phyloP scores from a whole-genome alignment of 148 eudicot species.

The Oxyria digyna region DNA sequence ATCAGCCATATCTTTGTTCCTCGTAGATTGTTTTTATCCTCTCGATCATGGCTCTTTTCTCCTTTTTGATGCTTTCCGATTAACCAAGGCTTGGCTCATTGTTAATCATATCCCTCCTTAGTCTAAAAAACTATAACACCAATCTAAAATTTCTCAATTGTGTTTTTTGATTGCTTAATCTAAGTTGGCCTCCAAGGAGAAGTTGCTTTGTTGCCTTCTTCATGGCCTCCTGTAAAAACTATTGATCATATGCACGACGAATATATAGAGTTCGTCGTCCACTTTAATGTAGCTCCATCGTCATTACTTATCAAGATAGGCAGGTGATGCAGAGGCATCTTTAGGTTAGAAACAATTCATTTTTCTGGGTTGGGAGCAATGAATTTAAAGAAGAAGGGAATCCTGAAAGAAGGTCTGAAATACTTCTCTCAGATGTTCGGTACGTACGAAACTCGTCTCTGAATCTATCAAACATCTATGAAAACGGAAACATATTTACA shows the following conservation, averaged over 20 bases:
- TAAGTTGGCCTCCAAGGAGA: not conserved
- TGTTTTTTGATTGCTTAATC: not conserved
- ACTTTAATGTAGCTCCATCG: not conserved
- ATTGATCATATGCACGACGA: not conserved
- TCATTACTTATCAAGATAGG: not conserved
- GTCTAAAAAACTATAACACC: not conserved
- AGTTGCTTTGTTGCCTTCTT: not conserved
- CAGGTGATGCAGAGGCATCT: not conserved
- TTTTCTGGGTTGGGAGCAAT: not conserved
- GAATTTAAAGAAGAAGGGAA: slow-evolving; percentile 56
- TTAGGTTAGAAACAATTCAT: not conserved
- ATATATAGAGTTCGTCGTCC: not conserved
- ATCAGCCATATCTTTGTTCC: not conserved
- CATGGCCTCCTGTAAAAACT: not conserved
- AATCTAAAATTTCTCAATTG: not conserved
- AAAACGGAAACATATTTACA: no score
- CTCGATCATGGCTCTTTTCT: not conserved
- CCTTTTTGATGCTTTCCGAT: slow-evolving; percentile 10
- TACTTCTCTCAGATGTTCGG: slow-evolving; percentile 59
- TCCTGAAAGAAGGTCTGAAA: slow-evolving; percentile 39
- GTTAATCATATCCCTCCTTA: slow-evolving; percentile 11
- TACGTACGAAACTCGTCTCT: no score
- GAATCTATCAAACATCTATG: no score
- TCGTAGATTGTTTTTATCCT: not conserved
- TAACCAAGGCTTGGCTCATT: slow-evolving; percentile 23